Evolutionary conservation across 164 flowering plant genomes (phyloP), one percentile per base, ranked within the genome.

Genomic region (Vitis labrusca): DNA sequence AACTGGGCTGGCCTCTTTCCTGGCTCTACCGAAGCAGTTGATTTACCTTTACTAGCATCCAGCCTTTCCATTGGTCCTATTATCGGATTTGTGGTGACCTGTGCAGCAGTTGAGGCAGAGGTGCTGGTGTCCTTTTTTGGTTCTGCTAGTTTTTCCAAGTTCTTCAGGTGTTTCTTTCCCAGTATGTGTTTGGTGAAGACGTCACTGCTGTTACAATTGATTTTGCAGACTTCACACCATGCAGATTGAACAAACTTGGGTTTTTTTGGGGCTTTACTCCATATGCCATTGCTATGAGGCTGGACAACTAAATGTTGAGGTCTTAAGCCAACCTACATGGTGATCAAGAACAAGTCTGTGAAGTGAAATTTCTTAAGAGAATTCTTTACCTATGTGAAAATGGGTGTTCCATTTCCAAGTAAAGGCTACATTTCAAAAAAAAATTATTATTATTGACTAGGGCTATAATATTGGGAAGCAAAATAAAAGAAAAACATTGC

Each of bases 221-320:
- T 63, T 56, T 76, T 65, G 71, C 82, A 80, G n/a, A 80, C 78
- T 29, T 80, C 78, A 65, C 80, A 80, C 64, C 69, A 58, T n/a
- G 77, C 73, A 50, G 69, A 68, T 69, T 71, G 77, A 59, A 64
- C 68, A 50, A 55, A 4, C 58, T 76, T 79, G 12, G 50, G 47
- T 59, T 58, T 65, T 47, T 68, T 76, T 32, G 53, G 30, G 9
- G 4, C 11, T 50, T 58, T 63, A 10, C 13, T 58, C 50, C 23
- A 51, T 17, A 2, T 47, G 50, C 67, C 29, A 51, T 16, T 54
- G 13, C 47, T 30, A 9, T 66, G 66, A 47, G 73, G 23, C n/a
- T 30, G 52, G 29, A 67, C 74, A 62, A 65, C 67, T 59, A 64
- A 19, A 65, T 60, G 27, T 19, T 27, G 27, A 54, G 76, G 11